These are phyloP conservation scores for Beauveria medogensis DNA, from an alignment of 2,329 filamentous ascomycete species.

Conservation along the genomic window DNA sequence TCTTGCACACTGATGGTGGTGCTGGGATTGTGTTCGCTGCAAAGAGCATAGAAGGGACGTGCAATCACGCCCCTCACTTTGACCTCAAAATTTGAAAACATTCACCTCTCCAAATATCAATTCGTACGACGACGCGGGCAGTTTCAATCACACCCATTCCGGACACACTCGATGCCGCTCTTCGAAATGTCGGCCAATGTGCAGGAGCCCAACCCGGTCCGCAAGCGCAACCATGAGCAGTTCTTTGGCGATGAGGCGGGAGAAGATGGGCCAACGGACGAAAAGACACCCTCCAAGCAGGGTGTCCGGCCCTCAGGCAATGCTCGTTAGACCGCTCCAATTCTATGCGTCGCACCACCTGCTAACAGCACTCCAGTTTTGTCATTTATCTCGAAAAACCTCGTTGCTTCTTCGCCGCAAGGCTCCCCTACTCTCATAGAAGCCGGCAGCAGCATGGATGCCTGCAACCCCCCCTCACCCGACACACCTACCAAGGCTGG, in stretches of 20 bases:
- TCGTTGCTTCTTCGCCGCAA: constrained; percentile 21
- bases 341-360: too few species aligned
- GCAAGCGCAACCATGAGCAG: constrained; percentile 41
- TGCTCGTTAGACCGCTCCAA: constrained; percentile 16
- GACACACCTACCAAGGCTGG: constrained; percentile 23
- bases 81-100: neutral
- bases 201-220: constrained; percentile 31
- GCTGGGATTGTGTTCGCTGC: neutral
- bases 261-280: constrained; percentile 15
- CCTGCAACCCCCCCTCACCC: constrained; percentile 28
- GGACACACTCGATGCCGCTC: constrained; percentile 35
- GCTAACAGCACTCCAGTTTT: constrained; percentile 17
- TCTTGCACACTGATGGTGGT: neutral
- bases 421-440: constrained; percentile 33
- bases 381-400: constrained; percentile 17
- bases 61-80: neutral
- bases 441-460: constrained; percentile 31
- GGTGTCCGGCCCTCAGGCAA: constrained; percentile 17
- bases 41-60: neutral
- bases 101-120: too few species aligned
- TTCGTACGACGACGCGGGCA: too few species aligned
- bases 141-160: too few species aligned
- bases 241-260: constrained; percentile 29
- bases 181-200: constrained; percentile 40
- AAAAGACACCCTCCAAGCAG: constrained; percentile 14